Evolutionary conservation across 225 moss, liverwort and hornwort species (phyloP), one percentile per base, ranked within the genome.

Genomic region (Straminergon stramineum): DNA sequence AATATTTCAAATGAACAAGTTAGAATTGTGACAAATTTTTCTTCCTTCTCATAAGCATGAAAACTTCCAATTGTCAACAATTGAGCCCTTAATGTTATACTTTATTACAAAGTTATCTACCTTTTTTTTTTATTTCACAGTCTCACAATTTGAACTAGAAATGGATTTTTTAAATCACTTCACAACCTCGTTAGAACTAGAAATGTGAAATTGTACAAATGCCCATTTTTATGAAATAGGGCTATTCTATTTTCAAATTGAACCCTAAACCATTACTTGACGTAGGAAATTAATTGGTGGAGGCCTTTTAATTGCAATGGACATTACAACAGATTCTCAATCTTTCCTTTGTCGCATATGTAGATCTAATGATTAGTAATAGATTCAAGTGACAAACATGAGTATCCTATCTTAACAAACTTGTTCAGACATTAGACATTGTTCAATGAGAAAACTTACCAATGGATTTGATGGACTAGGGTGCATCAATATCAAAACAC

Each of bases 321-420:
- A 69, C 7, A n/a, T 0, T n/a, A n/a, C 7, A 22, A 22, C 4
- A 69, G 0, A 12, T 69, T 69, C 13, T n/a, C 23, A 13, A 2
- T n/a, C n/a, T 69, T n/a, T 22, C 17, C 3, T 69, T 69, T 2
- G 22, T 37, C 0, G 4, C 19, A 6, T 1, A n/a, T n/a, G 22
- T 4, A n/a, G 4, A n/a, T 68, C 6, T n/a, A 68, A 12, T 22
- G 16, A n/a, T 23, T n/a, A 23, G 7, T 69, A 7, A 69, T 10
- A 67, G 3, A 67, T 20, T 67, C 67, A 19, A 67, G 11, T 19
- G 35, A 66, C 2, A 68, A 1, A 37, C 6, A 37, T 21, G 21
- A 68, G 4, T n/a, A 13, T n/a, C 45, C 45, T 45, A 45, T 45
- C 45, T 32, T 65, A 17, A 34, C 7, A n/a, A 69, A 69, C 4